A percentile compares a stretch with the other conserved stretches of the same genome.
Evolutionary conservation across 2,329 filamentous ascomycete genomes (phyloP).

Genomic region (Aureobasidium sp.): DNA sequence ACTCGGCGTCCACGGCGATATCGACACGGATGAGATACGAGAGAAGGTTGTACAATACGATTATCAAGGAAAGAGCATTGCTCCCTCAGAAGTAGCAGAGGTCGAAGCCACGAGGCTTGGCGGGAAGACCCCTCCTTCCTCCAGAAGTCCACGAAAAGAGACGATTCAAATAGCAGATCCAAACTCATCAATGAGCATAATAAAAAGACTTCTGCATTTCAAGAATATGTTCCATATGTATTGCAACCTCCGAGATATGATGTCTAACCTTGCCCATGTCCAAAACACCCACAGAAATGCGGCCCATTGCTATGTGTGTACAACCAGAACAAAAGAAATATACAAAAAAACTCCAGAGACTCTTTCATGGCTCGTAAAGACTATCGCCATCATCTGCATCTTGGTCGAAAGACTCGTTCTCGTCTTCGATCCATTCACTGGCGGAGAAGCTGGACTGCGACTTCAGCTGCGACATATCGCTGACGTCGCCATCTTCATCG

Average conservation of each 20-base stretch:
- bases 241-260: background rate
- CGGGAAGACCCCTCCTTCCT: background rate
- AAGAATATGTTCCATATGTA: background rate
- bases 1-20: too few species aligned
- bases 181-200: background rate
- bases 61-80: background rate
- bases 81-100: background rate
- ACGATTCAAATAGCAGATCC: background rate
- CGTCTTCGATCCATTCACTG: background rate
- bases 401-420: background rate
- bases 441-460: background rate
- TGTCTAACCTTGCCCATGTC: background rate
- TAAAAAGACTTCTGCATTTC: background rate
- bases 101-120: background rate
- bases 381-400: background rate
- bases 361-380: slow-evolving; percentile 9
- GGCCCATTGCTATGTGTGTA: background rate
- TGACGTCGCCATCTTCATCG: slow-evolving; percentile 2
- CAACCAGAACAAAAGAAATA: background rate
- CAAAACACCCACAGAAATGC: background rate
- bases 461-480: background rate
- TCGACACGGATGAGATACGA: too few species aligned
- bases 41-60: too few species aligned
- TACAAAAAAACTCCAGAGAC: background rate
- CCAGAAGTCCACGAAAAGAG: background rate